These are phyloP conservation scores for Usnea hakonensis DNA, from an alignment of 495 filamentous ascomycete genomes.

Conservation along the genomic window DNA sequence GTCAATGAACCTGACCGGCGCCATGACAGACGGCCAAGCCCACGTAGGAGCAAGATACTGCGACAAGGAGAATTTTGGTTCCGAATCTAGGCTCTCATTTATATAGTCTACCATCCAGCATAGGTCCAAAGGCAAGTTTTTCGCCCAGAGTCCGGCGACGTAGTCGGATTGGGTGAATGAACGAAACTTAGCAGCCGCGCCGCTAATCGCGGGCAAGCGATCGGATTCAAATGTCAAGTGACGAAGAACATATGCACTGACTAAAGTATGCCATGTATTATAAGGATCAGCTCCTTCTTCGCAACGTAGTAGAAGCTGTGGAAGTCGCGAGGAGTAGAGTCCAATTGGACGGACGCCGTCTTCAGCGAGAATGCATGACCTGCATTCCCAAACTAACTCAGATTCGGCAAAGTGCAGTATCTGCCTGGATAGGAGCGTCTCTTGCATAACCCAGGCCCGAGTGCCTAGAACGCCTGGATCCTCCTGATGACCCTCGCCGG, in stretches of 20 bases:
- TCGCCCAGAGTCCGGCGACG: background rate
- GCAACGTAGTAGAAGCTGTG: background rate
- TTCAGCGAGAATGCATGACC: background rate
- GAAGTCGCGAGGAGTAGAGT: background rate
- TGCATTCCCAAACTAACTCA: background rate
- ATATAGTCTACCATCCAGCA: background rate
- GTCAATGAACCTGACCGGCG: background rate
- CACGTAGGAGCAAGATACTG: background rate
- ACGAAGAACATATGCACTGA: background rate
- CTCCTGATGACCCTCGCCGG: background rate
- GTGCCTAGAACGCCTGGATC: background rate
- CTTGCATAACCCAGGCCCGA: constrained; percentile 1
- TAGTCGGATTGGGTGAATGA: background rate
- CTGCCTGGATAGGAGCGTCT: background rate
- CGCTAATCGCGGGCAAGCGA: background rate
- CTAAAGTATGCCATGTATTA: background rate
- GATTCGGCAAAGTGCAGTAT: background rate
- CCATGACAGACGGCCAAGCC: background rate
- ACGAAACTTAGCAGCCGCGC: background rate
- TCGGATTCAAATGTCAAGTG: background rate
- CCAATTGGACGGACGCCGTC: background rate
- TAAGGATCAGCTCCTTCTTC: background rate
- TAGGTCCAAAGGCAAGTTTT: background rate
- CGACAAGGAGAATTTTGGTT: background rate
- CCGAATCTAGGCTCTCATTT: background rate